phyloP scores from a whole-genome alignment of 352 stramenopile genomes.

The Pythium scleroteichum region DNA sequence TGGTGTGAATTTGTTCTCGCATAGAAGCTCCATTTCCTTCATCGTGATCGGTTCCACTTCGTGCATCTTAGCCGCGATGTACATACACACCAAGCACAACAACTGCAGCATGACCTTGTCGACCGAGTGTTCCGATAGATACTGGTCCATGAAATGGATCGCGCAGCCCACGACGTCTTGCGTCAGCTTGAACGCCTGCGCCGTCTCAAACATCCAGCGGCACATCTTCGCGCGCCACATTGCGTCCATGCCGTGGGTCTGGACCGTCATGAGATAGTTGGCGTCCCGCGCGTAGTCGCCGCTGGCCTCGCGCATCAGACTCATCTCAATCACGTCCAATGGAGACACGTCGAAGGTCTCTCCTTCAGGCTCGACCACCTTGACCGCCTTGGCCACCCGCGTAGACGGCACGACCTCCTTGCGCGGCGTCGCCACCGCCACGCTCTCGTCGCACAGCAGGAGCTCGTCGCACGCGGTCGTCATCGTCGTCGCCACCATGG shows the following conservation, averaged over 20 bases:
- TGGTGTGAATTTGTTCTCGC: conserved; percentile 68
- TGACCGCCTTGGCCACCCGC: background rate
- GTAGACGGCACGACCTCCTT: conserved; percentile 14
- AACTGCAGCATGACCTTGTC: conserved; percentile 73
- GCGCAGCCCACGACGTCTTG: conserved; percentile 60
- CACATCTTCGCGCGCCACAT: conserved; percentile 72
- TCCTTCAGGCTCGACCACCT: background rate
- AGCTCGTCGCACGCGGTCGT: conserved; percentile 15
- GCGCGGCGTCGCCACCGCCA: conserved; percentile 21
- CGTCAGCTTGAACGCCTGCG: conserved; percentile 68
- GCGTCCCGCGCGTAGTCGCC: conserved; percentile 35
- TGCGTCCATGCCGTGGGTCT: conserved; percentile 62
- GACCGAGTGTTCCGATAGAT: conserved; percentile 64
- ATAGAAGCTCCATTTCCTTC: conserved; percentile 76
- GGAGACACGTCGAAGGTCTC: conserved; percentile 21
- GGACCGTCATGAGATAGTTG: conserved; percentile 45
- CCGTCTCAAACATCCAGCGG: conserved; percentile 80
- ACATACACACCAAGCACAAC: conserved; percentile 76
- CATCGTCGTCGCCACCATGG: conserved; percentile 5
- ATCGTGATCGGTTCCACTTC: conserved; percentile 68
- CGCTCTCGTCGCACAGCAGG: conserved; percentile 27
- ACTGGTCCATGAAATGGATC: conserved; percentile 75
- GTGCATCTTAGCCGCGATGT: conserved; percentile 71
- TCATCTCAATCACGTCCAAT: conserved; percentile 25
- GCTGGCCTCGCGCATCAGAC: conserved; percentile 19